Conservation (phyloP, 1,284 basidiomycete species). For the Albatrellus sp. region DNA sequence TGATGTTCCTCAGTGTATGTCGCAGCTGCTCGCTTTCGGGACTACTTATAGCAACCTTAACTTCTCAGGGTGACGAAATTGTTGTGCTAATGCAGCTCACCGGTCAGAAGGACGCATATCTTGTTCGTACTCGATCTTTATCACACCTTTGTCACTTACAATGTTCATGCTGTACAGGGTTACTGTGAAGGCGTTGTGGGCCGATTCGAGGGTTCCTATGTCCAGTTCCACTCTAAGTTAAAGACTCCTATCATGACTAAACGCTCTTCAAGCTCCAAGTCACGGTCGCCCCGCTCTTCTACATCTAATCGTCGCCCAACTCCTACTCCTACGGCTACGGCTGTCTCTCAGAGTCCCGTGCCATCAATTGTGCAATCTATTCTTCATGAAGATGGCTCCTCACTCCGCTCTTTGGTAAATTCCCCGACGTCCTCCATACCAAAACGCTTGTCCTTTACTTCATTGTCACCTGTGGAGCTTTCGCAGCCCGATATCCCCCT, state of each 20-base stretch:
- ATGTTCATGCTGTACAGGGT: conserved; percentile 14
- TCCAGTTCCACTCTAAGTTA: conserved; percentile 64
- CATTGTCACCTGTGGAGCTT: neutral
- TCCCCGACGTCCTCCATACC: conserved; percentile 14
- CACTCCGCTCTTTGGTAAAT: neutral
- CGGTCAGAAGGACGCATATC: conserved; percentile 38
- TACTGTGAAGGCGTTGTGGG: conserved; percentile 88
- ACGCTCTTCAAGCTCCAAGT: conserved; percentile 26
- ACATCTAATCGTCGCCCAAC: conserved; percentile 11
- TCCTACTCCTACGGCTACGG: too few species aligned
- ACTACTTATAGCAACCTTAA: neutral
- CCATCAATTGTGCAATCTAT: conserved; percentile 9
- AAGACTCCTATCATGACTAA: conserved; percentile 74
- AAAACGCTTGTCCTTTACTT: neutral
- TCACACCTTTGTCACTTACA: neutral
- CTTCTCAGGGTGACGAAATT: conserved; percentile 62
- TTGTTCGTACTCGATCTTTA: conserved; percentile 26
- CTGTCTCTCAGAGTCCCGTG: conserved; percentile 9
- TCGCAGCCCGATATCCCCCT: conserved; percentile 1
- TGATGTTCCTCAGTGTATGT: conserved; percentile 79
- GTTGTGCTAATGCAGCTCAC: conserved; percentile 68
- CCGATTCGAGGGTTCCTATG: conserved; percentile 56
- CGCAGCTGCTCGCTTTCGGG: neutral
- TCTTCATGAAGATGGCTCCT: conserved; percentile 4
- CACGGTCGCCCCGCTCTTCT: conserved; percentile 9